Evolutionary conservation across 129 eudicot genomes (phyloP), one percentile per base, ranked within the genome.

Genomic region (Saussurea involucrata): DNA sequence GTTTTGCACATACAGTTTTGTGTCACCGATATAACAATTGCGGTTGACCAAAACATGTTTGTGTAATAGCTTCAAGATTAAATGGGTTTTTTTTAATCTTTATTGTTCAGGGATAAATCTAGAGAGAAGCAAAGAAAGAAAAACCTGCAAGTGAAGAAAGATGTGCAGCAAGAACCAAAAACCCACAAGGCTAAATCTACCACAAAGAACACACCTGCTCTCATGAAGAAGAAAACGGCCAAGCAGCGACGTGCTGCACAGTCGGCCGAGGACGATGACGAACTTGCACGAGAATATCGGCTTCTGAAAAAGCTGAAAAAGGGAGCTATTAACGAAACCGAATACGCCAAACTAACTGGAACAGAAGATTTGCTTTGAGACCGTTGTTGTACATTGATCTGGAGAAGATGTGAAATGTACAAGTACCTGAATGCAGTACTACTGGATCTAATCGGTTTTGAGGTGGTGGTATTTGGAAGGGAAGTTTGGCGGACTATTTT

Each of bases 121-220:
- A 87, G 98, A 33, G 93, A 94, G 80, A 94, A 91, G 81, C 98
- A 94, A 79, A 83, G 98, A 84, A 94, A 89, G 86, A 84, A 83
- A 85, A 94, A 94, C 72, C 78, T 94, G 80, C 86, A 73, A 78
- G 84, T 69, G 40, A 91, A 85, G 86, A 86, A 87, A 77, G 87
- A 87, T 7, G 81, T 49, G 31, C 82, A 83, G 61, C 69, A 74
- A 87, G 87, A 86, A 55, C 68, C 78, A 46, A 87, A 84, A 71
- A 71, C 67, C 69, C 80, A 74, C 78, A 88, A 88, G 82, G 72
- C 83, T 57, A 93, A 86, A 83, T 44, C 72, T 9, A 53, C 69
- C 7, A 0, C 77, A 65, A 84, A 74, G 40, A 68, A 80, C 46
- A 37, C 82, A 3, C 70, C 69, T 28, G 22, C 86, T 0, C 78